Evolutionary conservation across 495 filamentous ascomycete genomes (phyloP).

Genomic region (Venustampulla echinocandica): DNA sequence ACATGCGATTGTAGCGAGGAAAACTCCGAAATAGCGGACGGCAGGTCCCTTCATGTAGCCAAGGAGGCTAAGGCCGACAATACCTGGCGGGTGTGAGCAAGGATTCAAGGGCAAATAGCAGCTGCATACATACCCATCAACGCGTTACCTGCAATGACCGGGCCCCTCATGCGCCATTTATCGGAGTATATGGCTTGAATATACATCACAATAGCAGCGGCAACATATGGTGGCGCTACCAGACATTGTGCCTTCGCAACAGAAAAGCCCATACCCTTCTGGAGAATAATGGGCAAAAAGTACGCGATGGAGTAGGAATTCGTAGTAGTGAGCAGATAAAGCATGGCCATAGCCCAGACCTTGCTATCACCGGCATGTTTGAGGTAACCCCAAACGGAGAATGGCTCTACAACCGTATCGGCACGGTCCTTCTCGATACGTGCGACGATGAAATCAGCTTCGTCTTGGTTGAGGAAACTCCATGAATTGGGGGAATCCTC

Average conservation of each 20-base stretch:
- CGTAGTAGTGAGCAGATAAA: constrained; percentile 26
- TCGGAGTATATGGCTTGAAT: constrained; percentile 44
- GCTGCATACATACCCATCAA: constrained; percentile 20
- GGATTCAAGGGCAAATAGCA: background rate
- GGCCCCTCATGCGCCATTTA: constrained; percentile 46
- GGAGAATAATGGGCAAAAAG: constrained; percentile 59
- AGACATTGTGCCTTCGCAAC: constrained; percentile 51
- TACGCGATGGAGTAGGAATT: constrained; percentile 57
- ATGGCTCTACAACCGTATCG: constrained; percentile 42
- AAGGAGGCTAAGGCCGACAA: constrained; percentile 43
- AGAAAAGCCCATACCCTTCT: constrained; percentile 47
- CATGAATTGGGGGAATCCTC: constrained; percentile 43
- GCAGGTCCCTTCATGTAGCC: constrained; percentile 41
- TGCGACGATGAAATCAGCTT: constrained; percentile 47
- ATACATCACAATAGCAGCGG: constrained; percentile 53
- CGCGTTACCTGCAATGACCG: constrained; percentile 48
- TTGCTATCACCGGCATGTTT: constrained; percentile 42
- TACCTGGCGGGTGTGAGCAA: constrained; percentile 8
- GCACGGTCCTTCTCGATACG: constrained; percentile 51
- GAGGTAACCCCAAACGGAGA: constrained; percentile 43
- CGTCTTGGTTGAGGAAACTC: constrained; percentile 43
- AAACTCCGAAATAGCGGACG: constrained; percentile 56
- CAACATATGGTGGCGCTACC: constrained; percentile 52
- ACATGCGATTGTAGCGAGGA: constrained; percentile 48
- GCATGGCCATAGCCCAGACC: constrained; percentile 41